These are phyloP conservation scores for Exserohilum rostratum DNA, from an alignment of 2,329 filamentous ascomycete genomes.

Conservation along the genomic window DNA sequence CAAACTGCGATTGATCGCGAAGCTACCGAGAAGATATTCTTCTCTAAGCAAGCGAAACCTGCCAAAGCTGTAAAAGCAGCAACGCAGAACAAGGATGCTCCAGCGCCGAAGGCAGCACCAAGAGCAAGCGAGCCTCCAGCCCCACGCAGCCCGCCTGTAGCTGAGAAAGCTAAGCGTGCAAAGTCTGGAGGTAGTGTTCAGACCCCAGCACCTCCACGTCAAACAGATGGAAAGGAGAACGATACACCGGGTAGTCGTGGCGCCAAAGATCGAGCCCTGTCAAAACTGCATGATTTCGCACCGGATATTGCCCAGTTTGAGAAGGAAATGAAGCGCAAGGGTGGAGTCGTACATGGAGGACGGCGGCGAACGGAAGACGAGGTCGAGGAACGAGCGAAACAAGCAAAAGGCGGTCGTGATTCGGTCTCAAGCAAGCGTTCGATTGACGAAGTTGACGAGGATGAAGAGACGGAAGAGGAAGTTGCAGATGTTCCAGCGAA, in stretches of 20 bases:
- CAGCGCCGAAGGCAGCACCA: constrained; percentile 29
- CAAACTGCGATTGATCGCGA: constrained; percentile 81
- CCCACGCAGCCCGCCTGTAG: constrained; percentile 25
- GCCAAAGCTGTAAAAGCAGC: constrained; percentile 29
- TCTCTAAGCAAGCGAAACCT: constrained; percentile 40
- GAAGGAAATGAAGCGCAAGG: constrained; percentile 86
- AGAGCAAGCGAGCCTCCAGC: constrained; percentile 9
- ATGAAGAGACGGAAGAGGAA: constrained; percentile 51
- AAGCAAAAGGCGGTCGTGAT: constrained; percentile 42
- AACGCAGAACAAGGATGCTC: constrained; percentile 20
- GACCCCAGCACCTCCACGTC: constrained; percentile 58
- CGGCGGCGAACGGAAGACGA: constrained; percentile 48
- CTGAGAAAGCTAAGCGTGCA: constrained; percentile 35
- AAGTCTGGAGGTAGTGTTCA: constrained; percentile 42
- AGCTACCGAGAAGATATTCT: constrained; percentile 73
- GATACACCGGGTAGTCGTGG: constrained; percentile 83
- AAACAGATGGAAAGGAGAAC: constrained; percentile 74
- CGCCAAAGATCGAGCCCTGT: constrained; percentile 84
- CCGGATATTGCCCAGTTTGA: constrained; percentile 89
- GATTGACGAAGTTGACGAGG: constrained; percentile 52
- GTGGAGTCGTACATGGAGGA: constrained; percentile 66
- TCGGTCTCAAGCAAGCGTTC: constrained; percentile 53
- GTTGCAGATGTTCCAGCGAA: constrained; percentile 63
- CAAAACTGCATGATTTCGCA: constrained; percentile 75
- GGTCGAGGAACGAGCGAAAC: constrained; percentile 40